These are phyloP conservation scores for Trichoderma koningiopsis DNA, from an alignment of 2,329 filamentous ascomycete genomes.

Conservation along the genomic window DNA sequence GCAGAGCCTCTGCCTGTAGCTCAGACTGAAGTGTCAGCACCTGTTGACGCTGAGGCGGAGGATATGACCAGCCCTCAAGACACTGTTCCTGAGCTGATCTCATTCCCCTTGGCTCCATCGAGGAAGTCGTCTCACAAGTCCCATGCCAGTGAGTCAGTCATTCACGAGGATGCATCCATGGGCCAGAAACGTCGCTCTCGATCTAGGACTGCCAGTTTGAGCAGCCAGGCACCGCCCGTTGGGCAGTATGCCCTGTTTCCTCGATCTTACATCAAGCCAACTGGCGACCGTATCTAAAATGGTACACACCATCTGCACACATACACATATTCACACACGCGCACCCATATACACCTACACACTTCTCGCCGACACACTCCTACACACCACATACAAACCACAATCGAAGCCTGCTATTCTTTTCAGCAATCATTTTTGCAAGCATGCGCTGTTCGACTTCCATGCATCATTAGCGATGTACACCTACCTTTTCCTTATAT, in stretches of 20 bases:
- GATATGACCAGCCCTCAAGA: conserved; percentile 35
- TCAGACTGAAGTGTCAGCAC: conserved; percentile 30
- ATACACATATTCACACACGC: not conserved
- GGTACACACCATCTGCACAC: not conserved
- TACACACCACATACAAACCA: not conserved
- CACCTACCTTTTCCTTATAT: not conserved
- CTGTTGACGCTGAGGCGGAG: conserved; percentile 26
- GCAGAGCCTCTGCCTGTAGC: conserved; percentile 38
- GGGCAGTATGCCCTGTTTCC: conserved; percentile 53
- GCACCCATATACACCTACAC: not conserved
- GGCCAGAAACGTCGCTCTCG: conserved; percentile 40
- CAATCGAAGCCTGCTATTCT: not conserved
- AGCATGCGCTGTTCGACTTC: conserved; percentile 17
- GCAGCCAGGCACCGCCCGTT: conserved; percentile 46
- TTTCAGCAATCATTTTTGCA: conserved; percentile 1
- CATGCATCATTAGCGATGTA: conserved; percentile 17
- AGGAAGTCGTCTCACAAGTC: conserved; percentile 38
- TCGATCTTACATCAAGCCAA: conserved; percentile 38
- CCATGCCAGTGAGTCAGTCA: conserved; percentile 43
- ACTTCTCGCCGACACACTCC: not conserved
- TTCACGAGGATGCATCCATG: conserved; percentile 35
- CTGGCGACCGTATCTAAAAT: conserved; percentile 38
- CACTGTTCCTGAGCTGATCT: conserved; percentile 40
- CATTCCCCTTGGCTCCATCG: conserved; percentile 33
- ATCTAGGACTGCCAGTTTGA: conserved; percentile 51